Conservation (phyloP, 345 rosid species). For the Streptanthus diversifolius region DNA sequence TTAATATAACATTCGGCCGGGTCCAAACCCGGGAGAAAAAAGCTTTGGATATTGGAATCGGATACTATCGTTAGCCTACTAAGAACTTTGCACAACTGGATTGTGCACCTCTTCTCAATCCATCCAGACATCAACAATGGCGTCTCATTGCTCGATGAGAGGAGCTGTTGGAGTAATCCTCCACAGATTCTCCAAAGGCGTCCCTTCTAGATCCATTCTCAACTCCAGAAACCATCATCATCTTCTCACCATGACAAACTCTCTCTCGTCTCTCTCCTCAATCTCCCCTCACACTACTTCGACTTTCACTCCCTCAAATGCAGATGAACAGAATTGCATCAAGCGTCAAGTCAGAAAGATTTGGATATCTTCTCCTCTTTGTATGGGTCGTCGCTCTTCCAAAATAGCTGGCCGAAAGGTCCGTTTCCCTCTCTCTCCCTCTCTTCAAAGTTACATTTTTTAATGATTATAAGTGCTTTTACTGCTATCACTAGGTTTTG, state of each 20-base stretch:
- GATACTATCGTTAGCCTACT: background rate
- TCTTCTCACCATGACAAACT: slow-evolving; percentile 25
- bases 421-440: background rate
- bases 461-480: background rate
- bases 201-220: slow-evolving; percentile 35
- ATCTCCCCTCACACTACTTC: slow-evolving; percentile 35
- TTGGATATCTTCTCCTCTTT: slow-evolving; percentile 59
- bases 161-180: slow-evolving; percentile 33
- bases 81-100: too few relatives aligned
- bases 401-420: slow-evolving; percentile 95
- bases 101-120: background rate
- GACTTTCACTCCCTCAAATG: slow-evolving; percentile 8
- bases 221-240: slow-evolving; percentile 25
- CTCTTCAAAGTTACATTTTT: background rate
- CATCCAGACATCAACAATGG: slow-evolving; percentile 30
- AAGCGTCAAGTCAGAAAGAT: slow-evolving; percentile 45
- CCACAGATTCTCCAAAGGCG: slow-evolving; percentile 43
- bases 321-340: slow-evolving; percentile 15
- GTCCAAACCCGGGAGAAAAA: background rate
- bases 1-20: background rate
- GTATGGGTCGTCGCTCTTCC: slow-evolving; percentile 88
- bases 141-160: slow-evolving; percentile 42
- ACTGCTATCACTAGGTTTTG: background rate
- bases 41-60: background rate
- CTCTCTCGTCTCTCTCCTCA: slow-evolving; percentile 41